Evolutionary conservation across 2,329 filamentous ascomycete species (phyloP).

Genomic region (Fusarium nygamai): DNA sequence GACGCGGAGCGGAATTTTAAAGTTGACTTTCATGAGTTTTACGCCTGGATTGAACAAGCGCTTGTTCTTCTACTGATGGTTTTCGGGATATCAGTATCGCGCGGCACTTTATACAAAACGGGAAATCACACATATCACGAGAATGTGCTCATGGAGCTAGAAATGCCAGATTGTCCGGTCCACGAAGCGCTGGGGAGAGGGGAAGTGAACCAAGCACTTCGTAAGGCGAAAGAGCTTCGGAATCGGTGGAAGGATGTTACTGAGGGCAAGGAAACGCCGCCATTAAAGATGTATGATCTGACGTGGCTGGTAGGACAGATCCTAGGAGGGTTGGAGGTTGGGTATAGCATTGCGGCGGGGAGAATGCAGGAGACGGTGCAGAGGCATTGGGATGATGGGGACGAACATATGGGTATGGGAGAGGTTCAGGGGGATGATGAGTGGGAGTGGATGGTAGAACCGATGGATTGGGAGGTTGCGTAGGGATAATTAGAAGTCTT

Average conservation of each 20-base stretch:
- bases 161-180: slow-evolving; percentile 66
- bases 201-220: slow-evolving; percentile 66
- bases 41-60: slow-evolving; percentile 76
- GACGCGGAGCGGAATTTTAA: slow-evolving; percentile 77
- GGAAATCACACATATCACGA: slow-evolving; percentile 70
- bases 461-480: slow-evolving; percentile 51
- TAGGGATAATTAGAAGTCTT: not conserved
- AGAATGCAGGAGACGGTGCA: slow-evolving; percentile 53
- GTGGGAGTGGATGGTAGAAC: slow-evolving; percentile 55
- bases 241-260: slow-evolving; percentile 79
- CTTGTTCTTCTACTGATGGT: slow-evolving; percentile 73
- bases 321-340: slow-evolving; percentile 67
- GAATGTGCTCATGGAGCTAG: slow-evolving; percentile 72
- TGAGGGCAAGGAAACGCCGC: slow-evolving; percentile 51
- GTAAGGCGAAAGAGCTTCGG: slow-evolving; percentile 73
- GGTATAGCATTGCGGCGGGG: slow-evolving; percentile 61
- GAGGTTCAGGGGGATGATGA: slow-evolving; percentile 35
- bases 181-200: slow-evolving; percentile 64
- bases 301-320: slow-evolving; percentile 67
- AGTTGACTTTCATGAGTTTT: slow-evolving; percentile 81
- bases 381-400: slow-evolving; percentile 47
- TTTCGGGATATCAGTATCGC: slow-evolving; percentile 65
- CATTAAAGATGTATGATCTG: slow-evolving; percentile 69
- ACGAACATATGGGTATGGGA: slow-evolving; percentile 23
- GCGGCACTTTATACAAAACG: slow-evolving; percentile 9